A percentile compares a stretch with the other conserved stretches of the same genome.
phyloP scores from a whole-genome alignment of 2,329 filamentous ascomycete genomes.

The Fonsecaea erecta region DNA sequence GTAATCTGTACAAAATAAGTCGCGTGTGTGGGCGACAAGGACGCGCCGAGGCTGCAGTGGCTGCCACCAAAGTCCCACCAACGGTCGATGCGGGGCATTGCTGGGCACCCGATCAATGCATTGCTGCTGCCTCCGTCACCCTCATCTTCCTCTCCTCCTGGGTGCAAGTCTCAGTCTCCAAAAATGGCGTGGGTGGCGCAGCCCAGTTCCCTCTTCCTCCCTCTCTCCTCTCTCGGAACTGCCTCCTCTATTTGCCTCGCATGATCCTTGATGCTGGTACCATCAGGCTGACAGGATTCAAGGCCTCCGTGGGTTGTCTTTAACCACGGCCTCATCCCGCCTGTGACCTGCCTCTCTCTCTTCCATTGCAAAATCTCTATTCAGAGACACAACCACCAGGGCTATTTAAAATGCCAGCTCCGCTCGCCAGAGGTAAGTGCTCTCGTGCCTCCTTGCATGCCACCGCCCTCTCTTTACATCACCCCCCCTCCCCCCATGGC shows the following conservation, averaged over 20 bases:
- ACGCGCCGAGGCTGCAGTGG: conserved; percentile 1
- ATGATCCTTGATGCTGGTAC: not conserved
- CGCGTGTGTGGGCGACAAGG: not conserved
- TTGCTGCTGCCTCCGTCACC: not conserved
- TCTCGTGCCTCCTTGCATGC: conserved; percentile 14
- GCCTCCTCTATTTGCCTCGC: conserved; percentile 1
- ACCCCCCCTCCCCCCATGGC: conserved; percentile 15
- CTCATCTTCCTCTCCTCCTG: conserved; percentile 10
- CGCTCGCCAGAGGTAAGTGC: conserved; percentile 54
- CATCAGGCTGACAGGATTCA: conserved; percentile 30
- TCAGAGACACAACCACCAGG: not conserved
- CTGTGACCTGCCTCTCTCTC: not conserved
- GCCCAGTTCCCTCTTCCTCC: not conserved
- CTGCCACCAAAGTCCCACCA: not conserved
- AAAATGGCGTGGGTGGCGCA: conserved; percentile 27
- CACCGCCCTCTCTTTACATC: conserved; percentile 34
- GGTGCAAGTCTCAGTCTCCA: not conserved
- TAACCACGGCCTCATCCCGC: not conserved
- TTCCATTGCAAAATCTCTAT: not conserved
- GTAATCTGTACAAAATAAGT: not conserved
- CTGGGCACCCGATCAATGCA: too few relatives aligned
- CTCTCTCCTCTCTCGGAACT: not conserved
- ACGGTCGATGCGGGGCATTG: not conserved
- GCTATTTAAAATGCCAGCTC: conserved; percentile 48
- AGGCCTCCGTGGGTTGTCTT: not conserved